Base-by-base conservation (phyloP, 495 filamentous ascomycete genomes). In the Neurospora sp. region DNA sequence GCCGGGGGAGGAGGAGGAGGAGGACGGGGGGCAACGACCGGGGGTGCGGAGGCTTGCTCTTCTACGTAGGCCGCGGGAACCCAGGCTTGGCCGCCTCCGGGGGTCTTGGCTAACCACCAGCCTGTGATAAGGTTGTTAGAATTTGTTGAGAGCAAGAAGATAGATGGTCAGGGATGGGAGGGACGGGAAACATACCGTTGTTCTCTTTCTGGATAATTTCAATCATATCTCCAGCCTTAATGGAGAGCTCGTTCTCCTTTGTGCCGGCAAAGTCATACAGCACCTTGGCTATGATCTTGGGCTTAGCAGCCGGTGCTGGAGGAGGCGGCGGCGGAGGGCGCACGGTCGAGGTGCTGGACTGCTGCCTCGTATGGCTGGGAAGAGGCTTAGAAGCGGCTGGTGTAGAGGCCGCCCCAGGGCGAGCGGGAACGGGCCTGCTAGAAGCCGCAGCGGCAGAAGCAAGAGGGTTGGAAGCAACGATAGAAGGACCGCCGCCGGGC, bases 31-130 rank as follows among this genome's bases (percentile, higher is more conserved):
- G 82, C 79, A 1, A 88, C 88, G 16, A 89, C 87, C 9, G 89
- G 87, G 2, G 90, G 87, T 40, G 90, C 84, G 0, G 86, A 80
- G 41, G 87, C 80, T 75, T 92, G 88, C 83, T 97, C 94, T 79
- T 97, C 90, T 8, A 99, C 89, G 77, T 98, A 99, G 40, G 94
- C 91, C 31, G 94, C 92, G 0, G 96, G 96, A 0, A 94, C 89
- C 96, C 96, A 99, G 48, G 94, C 96, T 82, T 96, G 91, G 22
- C 87, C 87, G 22, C 87, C 87, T 8, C 83, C 84, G 3, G 84
- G 81, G 73, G 89, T 90, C 82, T 93, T 94, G 70, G 90, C 95
- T 45, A 97, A 85, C 94, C 94, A 98, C 96, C 96, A 98, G 61
- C 94, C 94, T 97, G 69, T 69, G 70, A 74, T 42, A 45, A 18